Evolutionary conservation across 169 alveolate species (phyloP).

Genomic region (Eimeria praecox): DNA sequence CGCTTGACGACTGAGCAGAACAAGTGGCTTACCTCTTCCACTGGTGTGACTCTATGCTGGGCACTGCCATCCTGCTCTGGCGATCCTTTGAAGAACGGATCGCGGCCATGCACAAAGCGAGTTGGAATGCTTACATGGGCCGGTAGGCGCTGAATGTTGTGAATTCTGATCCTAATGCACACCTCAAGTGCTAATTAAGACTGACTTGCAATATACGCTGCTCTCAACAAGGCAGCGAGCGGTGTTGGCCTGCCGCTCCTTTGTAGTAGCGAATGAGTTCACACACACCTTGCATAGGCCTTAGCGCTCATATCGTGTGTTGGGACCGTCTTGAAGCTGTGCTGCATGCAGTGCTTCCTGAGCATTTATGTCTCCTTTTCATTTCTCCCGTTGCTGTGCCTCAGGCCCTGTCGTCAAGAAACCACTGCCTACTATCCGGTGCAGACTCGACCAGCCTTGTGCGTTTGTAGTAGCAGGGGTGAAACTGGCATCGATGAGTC

Average conservation of each 20-base stretch:
- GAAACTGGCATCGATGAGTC: slow-evolving; percentile 69
- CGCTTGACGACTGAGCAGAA: slow-evolving; percentile 32
- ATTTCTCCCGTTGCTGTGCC: not conserved
- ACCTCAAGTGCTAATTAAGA: not conserved
- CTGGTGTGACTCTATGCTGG: slow-evolving; percentile 52
- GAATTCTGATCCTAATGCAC: not conserved
- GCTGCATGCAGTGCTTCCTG: not conserved
- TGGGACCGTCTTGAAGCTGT: not conserved
- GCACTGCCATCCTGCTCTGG: slow-evolving; percentile 25
- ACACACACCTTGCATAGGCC: not conserved
- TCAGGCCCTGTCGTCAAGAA: slow-evolving; percentile 32
- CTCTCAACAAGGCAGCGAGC: not conserved
- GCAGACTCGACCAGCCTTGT: slow-evolving; percentile 48
- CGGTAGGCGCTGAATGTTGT: slow-evolving; percentile 21
- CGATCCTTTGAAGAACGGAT: slow-evolving; percentile 9
- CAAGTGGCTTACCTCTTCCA: not conserved
- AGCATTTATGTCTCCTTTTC: not conserved
- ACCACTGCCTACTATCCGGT: not conserved
- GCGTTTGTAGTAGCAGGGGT: slow-evolving; percentile 31
- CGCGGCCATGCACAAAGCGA: slow-evolving; percentile 69
- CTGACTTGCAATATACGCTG: not conserved
- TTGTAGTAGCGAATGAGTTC: not conserved
- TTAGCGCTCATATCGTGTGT: not conserved
- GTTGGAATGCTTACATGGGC: slow-evolving; percentile 59
- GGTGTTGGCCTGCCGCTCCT: not conserved